Evolutionary conservation across 2,329 filamentous ascomycete species (phyloP).

Genomic region (Emmonsiellopsis sp.): DNA sequence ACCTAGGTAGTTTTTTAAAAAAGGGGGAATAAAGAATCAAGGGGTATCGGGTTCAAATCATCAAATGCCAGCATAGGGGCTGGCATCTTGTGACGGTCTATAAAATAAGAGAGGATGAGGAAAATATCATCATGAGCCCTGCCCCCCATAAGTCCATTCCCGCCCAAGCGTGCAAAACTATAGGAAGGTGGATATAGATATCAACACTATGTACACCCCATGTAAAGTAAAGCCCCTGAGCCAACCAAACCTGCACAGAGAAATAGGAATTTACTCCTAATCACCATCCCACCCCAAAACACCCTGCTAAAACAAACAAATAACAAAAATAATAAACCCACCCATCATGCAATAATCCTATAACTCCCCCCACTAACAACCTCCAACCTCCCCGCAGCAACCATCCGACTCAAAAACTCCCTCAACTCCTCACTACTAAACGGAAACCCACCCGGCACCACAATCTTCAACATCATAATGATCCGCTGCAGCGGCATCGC

Average conservation of each 20-base stretch:
- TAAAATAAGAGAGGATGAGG: not conserved
- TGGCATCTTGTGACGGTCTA: not conserved
- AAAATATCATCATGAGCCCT: no score
- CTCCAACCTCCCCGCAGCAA: conserved; percentile 62
- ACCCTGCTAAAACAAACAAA: not conserved
- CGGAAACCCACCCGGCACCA: conserved; percentile 77
- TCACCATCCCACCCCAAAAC: not conserved
- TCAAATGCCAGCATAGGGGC: not conserved
- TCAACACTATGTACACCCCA: no score
- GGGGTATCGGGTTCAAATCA: not conserved
- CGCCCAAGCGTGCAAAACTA: no score
- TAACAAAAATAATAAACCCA: not conserved
- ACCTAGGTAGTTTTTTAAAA: no score
- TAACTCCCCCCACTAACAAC: conserved; percentile 60
- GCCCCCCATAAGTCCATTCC: no score
- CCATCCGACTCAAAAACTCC: conserved; percentile 70
- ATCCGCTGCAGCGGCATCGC: conserved; percentile 76
- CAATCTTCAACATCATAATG: conserved; percentile 90
- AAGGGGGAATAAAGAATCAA: not conserved
- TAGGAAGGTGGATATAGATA: no score
- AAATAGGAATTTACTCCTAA: no score
- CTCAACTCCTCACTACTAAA: conserved; percentile 84
- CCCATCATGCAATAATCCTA: conserved; percentile 31
- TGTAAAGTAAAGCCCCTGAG: no score
- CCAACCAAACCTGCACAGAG: no score